Percentiles rank a stretch among this genome's conserved stretches.
phyloP scores from a whole-genome alignment of 2,329 filamentous ascomycete genomes.

The Clathrospora elynae region DNA sequence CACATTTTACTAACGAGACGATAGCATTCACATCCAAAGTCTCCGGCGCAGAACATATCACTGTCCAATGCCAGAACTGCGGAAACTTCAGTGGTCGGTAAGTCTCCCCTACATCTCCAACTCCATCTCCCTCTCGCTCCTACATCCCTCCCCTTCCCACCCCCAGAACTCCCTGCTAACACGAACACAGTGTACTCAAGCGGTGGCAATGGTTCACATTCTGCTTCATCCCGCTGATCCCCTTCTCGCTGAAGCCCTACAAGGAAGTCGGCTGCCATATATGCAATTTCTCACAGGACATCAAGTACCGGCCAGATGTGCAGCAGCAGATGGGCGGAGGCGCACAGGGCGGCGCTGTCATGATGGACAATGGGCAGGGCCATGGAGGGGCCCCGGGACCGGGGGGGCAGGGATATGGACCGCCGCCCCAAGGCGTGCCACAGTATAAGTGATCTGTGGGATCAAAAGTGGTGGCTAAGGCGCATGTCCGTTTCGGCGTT shows the following conservation, averaged over 20 bases:
- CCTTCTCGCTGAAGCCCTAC: slow-evolving; percentile 63
- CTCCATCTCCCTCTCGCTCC: slow-evolving; percentile 1
- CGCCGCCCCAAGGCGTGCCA: slow-evolving; percentile 20
- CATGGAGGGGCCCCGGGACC: slow-evolving; percentile 1
- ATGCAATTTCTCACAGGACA: slow-evolving; percentile 73
- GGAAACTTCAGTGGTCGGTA: slow-evolving; percentile 52
- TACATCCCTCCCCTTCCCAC: background rate
- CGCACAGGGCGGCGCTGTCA: slow-evolving; percentile 21
- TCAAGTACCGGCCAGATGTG: slow-evolving; percentile 52
- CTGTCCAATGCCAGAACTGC: slow-evolving; percentile 59
- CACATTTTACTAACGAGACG: slow-evolving; percentile 2
- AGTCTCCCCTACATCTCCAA: background rate
- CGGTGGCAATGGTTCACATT: slow-evolving; percentile 71
- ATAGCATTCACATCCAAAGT: slow-evolving; percentile 55
- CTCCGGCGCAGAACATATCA: slow-evolving; percentile 56
- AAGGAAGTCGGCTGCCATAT: slow-evolving; percentile 74
- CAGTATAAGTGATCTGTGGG: slow-evolving; percentile 27
- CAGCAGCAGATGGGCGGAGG: slow-evolving; percentile 35
- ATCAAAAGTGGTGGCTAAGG: no score
- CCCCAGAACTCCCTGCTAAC: background rate
- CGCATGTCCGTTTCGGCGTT: no score
- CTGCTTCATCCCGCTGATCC: slow-evolving; percentile 76
- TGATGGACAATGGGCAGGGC: slow-evolving; percentile 28
- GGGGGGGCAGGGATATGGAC: slow-evolving; percentile 10
- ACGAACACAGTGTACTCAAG: slow-evolving; percentile 15